Base-by-base conservation (phyloP, 305 asterid genomes). In the Solanum hybrid region DNA sequence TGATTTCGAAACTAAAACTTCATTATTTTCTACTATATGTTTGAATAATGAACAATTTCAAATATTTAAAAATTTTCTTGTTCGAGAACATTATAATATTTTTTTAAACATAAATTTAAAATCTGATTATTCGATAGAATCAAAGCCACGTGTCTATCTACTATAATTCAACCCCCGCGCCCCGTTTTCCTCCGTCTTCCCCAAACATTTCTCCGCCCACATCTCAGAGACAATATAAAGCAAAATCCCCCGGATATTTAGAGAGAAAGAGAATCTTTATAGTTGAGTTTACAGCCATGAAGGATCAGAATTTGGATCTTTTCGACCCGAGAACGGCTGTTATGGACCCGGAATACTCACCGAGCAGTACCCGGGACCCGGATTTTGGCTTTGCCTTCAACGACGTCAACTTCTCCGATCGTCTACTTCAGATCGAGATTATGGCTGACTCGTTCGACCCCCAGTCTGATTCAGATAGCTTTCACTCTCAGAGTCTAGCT, bases 331-430 rank as follows among this genome's bases (percentile, higher is more conserved):
- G 94, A 64, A 92, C 96, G 64, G 93, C 94, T 24, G 95, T 93
- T n/a, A 95, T 95, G 95, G 98, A 94, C 90, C 94, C 97, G 72
- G 96, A 89, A 78, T 88, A 79, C 92, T 91, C 90, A 87, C 92
- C 93, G 80, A 90, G 73, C 91, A 92, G 93, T 17, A 91, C 92
- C 93, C 90, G 81, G 91, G 90, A 88, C 85, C 92, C 91, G 12
- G 93, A 97, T 93, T 97, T 97, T 87, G 98, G 94, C 14, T 97
- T 97, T 93, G 99, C 99, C 86, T 96, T 97, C 92, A 93, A 97
- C 93, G 98, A 97, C 89, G 92, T 95, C 93, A 97, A 95, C 90
- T 97, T 97, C 90, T 97, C 99, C 31, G 99, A 97, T 93, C 93
- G 99, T 73, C 90, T 96, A 31, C 94, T 97, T 0, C 95, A 95